Base-by-base conservation (phyloP, 805 yeast species). In the Cyberlindnera euphorbiae region DNA sequence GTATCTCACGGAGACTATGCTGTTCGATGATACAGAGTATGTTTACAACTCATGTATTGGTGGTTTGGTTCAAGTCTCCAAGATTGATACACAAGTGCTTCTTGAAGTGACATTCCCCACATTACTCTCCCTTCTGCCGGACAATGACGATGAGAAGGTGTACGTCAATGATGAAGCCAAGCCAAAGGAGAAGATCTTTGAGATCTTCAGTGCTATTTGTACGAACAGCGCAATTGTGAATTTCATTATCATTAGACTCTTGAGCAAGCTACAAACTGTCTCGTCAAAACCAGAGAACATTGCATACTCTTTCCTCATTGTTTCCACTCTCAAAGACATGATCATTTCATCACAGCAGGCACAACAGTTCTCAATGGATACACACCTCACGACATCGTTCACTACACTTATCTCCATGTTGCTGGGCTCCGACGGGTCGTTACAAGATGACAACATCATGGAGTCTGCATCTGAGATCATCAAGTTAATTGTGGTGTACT, bases 1-100 rank as follows among this genome's bases (percentile, higher is more conserved):
- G 45, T 76, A 79, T 47, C 62, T 86, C 25, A 76, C 75, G 4
- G 88, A 80, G 28, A 70, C 77, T 11, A 63, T 84, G 7, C 55
- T 79, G n/a, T 59, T 36, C 12, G 77, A 69, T 43, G 65, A 59
- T 10, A 70, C 74, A 28, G 73, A 73, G 26, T 64, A 73, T 17
- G 69, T 84, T 1, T 66, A 73, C 26, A 61, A 60, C 13, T 77
- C 77, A 11, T 67, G 79, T 11, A 53, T 82, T 17, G 68, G 62
- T 8, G 79, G 87, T 0, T 58, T 88, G 33, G 67, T 71, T 6
- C 59, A 58, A 10, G 49, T 80, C 3, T 35, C 53, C 2, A 67
- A 75, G n/a, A 49, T 57, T 8, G 44, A 49, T 14, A 53, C 63
- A 21, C 51, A 64, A 5, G 49, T 71, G 2, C 69, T 82, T 2